Conservation (phyloP, 2,329 filamentous ascomycete genomes). For the Phaeophleospora eucalypticola region DNA sequence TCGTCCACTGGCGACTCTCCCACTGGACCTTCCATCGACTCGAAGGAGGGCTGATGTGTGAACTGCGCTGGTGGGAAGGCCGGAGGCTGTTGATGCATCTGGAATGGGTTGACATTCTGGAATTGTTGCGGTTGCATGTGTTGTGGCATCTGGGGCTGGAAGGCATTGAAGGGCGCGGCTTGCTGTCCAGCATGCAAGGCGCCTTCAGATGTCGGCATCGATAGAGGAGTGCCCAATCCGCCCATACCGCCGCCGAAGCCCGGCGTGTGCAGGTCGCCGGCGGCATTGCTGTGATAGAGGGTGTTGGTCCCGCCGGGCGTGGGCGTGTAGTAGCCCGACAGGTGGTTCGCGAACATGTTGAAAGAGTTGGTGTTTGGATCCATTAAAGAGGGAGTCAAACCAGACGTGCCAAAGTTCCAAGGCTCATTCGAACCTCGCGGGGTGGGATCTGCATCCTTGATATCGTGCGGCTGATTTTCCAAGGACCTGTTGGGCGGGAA, state of each 20-base stretch:
- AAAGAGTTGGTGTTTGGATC: constrained; percentile 83
- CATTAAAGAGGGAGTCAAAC: constrained; percentile 79
- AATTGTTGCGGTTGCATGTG: constrained; percentile 53
- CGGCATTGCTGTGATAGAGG: constrained; percentile 73
- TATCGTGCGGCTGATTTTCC: constrained; percentile 28
- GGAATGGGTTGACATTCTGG: constrained; percentile 68
- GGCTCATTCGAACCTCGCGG: constrained; percentile 74
- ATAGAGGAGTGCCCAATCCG: constrained; percentile 75
- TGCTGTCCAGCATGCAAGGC: constrained; percentile 57
- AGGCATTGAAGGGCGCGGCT: constrained; percentile 60
- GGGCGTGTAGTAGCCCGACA: constrained; percentile 81
- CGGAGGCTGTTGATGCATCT: constrained; percentile 46
- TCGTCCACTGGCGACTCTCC: constrained; percentile 65
- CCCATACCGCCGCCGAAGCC: constrained; percentile 55
- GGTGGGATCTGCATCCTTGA: constrained; percentile 78
- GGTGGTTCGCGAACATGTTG: constrained; percentile 71
- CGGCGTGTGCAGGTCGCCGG: constrained; percentile 73
- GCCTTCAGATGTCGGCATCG: constrained; percentile 68
- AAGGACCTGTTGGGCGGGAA: constrained; percentile 18
- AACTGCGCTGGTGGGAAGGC: constrained; percentile 76
- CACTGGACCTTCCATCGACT: constrained; percentile 61
- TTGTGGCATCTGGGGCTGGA: constrained; percentile 58
- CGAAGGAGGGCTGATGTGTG: constrained; percentile 75
- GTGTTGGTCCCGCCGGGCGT: constrained; percentile 77
- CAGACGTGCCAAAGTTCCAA: constrained; percentile 55